These are phyloP conservation scores for Caryopteris hybrid DNA, from an alignment of 305 asterid genomes.

Conservation along the genomic window DNA sequence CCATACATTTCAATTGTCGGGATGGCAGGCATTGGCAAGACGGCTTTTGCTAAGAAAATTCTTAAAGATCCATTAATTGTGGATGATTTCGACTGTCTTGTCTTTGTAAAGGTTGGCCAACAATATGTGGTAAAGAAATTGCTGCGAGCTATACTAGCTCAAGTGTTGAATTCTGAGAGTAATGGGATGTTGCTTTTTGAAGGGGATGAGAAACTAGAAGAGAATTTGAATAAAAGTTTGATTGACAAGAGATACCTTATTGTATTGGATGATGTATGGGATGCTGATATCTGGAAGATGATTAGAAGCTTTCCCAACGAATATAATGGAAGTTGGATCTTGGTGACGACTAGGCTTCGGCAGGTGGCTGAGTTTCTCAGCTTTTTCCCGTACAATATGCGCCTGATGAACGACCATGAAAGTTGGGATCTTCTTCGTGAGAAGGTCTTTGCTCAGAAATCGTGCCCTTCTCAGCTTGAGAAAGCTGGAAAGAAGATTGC, in stretches of 20 bases:
- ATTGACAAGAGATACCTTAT: not conserved
- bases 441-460: not conserved
- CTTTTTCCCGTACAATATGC: not conserved
- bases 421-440: slow-evolving; percentile 13
- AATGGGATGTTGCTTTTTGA: too few relatives aligned
- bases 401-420: not conserved
- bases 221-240: not conserved
- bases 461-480: not conserved
- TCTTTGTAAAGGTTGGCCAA: not conserved
- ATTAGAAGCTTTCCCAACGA: not conserved
- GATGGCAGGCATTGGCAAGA: not conserved
- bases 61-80: not conserved
- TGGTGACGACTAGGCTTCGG: slow-evolving; percentile 12
- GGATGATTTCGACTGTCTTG: not conserved
- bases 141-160: not conserved
- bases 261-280: slow-evolving; percentile 15
- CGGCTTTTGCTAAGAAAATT: not conserved
- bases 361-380: not conserved
- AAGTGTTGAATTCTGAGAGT: not conserved
- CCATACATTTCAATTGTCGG: not conserved
- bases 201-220: not conserved
- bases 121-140: not conserved
- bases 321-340: not conserved
- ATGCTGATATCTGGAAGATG: not conserved
- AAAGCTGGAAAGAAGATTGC: slow-evolving; percentile 10